phyloP scores from a whole-genome alignment of 192 early-diverging fungal species.

The Gaertneriomyces sp. region DNA sequence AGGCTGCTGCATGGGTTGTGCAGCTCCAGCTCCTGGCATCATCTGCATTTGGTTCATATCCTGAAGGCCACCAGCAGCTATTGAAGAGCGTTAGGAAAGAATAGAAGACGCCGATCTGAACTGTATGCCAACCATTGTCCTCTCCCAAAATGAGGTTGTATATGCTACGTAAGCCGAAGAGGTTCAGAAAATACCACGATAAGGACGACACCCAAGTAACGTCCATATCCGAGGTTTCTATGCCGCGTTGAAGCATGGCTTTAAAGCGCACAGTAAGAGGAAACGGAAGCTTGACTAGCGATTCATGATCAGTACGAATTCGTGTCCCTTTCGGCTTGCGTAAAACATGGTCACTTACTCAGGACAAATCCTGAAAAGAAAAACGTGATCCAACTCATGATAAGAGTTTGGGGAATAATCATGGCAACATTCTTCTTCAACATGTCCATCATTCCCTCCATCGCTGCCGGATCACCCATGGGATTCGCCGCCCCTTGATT shows the following conservation, averaged over 20 bases:
- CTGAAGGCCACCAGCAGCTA: conserved; percentile 73
- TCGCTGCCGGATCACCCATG: conserved; percentile 86
- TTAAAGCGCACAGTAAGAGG: conserved; percentile 96
- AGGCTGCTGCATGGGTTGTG: conserved; percentile 68
- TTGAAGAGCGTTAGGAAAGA: conserved; percentile 15
- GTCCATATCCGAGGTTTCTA: conserved; percentile 95
- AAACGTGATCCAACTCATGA: conserved; percentile 99
- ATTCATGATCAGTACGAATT: not conserved
- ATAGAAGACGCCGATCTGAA: conserved; percentile 11
- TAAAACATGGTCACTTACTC: conserved; percentile 50
- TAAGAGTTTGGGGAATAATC: conserved; percentile 96
- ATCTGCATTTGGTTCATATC: conserved; percentile 91
- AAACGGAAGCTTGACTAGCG: conserved; percentile 85
- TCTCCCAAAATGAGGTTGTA: conserved; percentile 90
- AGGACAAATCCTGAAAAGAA: conserved; percentile 98
- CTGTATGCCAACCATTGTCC: conserved; percentile 62
- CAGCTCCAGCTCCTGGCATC: conserved; percentile 53
- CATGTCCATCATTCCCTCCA: conserved; percentile 96
- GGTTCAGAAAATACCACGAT: conserved; percentile 97
- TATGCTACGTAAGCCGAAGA: conserved; percentile 90
- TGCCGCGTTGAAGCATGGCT: conserved; percentile 93
- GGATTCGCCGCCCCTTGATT: conserved; percentile 65
- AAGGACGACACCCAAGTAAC: conserved; percentile 95
- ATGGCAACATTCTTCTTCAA: conserved; percentile 98
- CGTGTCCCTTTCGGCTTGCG: not conserved